A percentile compares a stretch with the other conserved stretches of the same genome.
Evolutionary conservation across 768 basidiomycete genomes (phyloP).

Genomic region (Boletus sp.): DNA sequence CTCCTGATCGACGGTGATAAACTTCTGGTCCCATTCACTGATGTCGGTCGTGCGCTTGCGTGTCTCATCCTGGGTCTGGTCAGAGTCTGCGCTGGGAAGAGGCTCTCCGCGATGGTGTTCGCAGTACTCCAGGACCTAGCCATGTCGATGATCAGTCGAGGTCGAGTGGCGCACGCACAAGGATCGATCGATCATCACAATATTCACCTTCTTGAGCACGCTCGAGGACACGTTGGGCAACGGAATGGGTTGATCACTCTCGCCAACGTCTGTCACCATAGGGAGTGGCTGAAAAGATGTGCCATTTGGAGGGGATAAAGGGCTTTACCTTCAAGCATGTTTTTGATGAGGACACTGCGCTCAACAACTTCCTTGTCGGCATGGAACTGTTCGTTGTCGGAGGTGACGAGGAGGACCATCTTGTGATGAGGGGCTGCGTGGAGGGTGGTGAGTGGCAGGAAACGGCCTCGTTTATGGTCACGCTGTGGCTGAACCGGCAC

Average conservation of each 20-base stretch:
- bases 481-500: slow-evolving; percentile 9
- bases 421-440: slow-evolving; percentile 19
- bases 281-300: not conserved
- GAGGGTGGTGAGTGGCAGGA: slow-evolving; percentile 1
- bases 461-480: slow-evolving; percentile 3
- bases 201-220: slow-evolving; percentile 82
- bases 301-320: not conserved
- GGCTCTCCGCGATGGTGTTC: slow-evolving; percentile 98
- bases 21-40: slow-evolving; percentile 99
- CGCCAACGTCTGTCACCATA: slow-evolving; percentile 73
- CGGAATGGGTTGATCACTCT: slow-evolving; percentile 91
- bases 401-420: slow-evolving; percentile 88
- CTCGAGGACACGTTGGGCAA: slow-evolving; percentile 91
- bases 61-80: slow-evolving; percentile 85
- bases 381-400: slow-evolving; percentile 92
- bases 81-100: slow-evolving; percentile 80
- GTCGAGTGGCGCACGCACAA: not conserved
- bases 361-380: slow-evolving; percentile 94
- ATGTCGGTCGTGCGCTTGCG: slow-evolving; percentile 99
- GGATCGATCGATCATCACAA: not conserved
- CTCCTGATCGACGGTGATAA: slow-evolving; percentile 98
- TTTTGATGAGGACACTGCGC: slow-evolving; percentile 95
- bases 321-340: slow-evolving; percentile 92
- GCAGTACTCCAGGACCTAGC: slow-evolving; percentile 95
- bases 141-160: not conserved